Evolutionary conservation across 139 green algal genomes (phyloP).

Genomic region (Penium margaritaceum): DNA sequence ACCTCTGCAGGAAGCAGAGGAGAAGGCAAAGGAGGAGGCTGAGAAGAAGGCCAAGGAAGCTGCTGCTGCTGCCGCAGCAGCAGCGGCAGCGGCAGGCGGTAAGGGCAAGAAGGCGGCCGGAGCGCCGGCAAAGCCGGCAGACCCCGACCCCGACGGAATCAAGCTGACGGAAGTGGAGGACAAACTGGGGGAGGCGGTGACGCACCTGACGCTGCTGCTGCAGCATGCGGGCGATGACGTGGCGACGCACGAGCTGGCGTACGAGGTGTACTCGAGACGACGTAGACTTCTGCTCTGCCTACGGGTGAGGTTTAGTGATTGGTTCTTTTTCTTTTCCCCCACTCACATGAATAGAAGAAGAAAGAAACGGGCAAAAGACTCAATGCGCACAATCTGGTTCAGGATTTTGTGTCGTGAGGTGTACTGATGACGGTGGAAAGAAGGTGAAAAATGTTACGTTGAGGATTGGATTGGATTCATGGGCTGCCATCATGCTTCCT

Average conservation of each 20-base stretch:
- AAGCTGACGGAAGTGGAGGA: constrained; percentile 64
- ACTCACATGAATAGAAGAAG: background rate
- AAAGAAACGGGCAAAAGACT: background rate
- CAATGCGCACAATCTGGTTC: background rate
- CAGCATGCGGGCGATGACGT: constrained; percentile 47
- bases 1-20: constrained; percentile 51
- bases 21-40: no score
- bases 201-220: constrained; percentile 69
- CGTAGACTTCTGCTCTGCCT: constrained; percentile 70
- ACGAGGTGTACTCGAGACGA: constrained; percentile 69
- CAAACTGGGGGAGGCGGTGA: constrained; percentile 76
- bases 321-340: background rate
- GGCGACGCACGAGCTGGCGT: constrained; percentile 57
- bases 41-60: no score
- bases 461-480: background rate
- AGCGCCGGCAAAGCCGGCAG: constrained; percentile 43
- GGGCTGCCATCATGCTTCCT: background rate
- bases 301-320: constrained; percentile 14
- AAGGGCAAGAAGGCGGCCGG: constrained; percentile 28
- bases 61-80: constrained; percentile 12
- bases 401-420: no score
- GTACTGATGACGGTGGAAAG: background rate
- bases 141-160: constrained; percentile 77
- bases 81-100: constrained; percentile 43
- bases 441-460: background rate